Evolutionary conservation across 202 grass and related monocot genomes (phyloP), one percentile per base, ranked within the genome.

Genomic region (Dendrocalamus latiflorus): DNA sequence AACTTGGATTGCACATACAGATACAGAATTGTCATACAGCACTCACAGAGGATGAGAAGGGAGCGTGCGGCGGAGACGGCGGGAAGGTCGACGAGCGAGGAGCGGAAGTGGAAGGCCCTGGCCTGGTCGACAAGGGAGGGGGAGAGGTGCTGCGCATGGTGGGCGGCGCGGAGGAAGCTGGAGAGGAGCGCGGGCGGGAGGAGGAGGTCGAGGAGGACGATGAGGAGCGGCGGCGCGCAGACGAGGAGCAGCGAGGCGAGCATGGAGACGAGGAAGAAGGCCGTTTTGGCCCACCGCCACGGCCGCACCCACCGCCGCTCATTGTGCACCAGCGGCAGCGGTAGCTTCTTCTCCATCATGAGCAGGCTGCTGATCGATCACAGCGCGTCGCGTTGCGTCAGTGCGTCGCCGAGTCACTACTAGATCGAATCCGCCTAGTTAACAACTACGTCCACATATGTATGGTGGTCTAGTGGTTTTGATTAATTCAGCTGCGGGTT

Each of bases 221-320:
- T 30, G 33, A 95, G 83, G 24, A 94, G 90, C 75, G 93, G 89
- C 80, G 96, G 96, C 73, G 93, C 96, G 84, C 93, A 99, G 65
- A 94, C 93, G 71, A 99, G 93, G 2, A 99, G 96, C n/a, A 99
- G 88, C 20, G 93, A 99, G 9, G 93, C 84, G 15, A 99, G 66
- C 93, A 99, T 94, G 37, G 91, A 88, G 9, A 90, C 71, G 70
- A 99, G 26, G 85, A 99, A 99, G 91, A 94, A 99, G 42, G 82
- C 58, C 4, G 96, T 99, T 87, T 96, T 96, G 10, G 86, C 57
- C 89, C 89, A 91, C 16, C 96, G 82, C 93, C 93, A 93, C 20
- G 90, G 90, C 62, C 90, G 92, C 53, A 57, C 80, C 86, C 82
- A 94, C 20, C 86, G 68, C 25, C 53, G 66, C 53, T 91, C 92